Evolutionary conservation across 1,284 basidiomycete genomes (phyloP), one percentile per base, ranked within the genome.

Genomic region (Microbotryomycetes sp.): DNA sequence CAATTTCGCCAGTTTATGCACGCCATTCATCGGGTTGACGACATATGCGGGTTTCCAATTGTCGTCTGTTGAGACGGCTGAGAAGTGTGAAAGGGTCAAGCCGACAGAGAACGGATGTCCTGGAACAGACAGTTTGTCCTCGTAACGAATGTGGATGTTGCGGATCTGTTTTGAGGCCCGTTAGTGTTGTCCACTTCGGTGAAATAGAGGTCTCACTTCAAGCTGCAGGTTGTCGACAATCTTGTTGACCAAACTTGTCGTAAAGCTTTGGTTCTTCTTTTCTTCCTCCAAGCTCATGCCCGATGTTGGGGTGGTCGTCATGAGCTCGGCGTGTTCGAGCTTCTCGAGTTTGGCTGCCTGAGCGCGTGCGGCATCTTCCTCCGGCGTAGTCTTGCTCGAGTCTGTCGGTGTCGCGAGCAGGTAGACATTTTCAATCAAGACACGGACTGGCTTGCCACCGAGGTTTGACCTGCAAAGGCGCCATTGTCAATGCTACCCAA

Each of bases 161-260:
- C 88, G 89, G 52, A 69, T 52, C 67, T 68, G 54, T 26, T 3
- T 29, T 13, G 21, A 56, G n/a, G 6, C 9, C 3, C 16, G 53
- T 52, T n/a, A 60, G 61, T 31, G 3, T 5, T 0, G n/a, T n/a
- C n/a, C n/a, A n/a, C n/a, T n/a, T n/a, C n/a, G n/a, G n/a, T n/a
- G n/a, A n/a, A 18, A 23, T 4, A 4, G 4, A 13, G 9, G 4
- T 23, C 59, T 23, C 62, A 99, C 85, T 18, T 91, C 93, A 45
- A 98, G 85, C 78, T 99, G 96, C 18, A 98, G 77, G 73, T 99
- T 99, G 77, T 98, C 96, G 69, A 98, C 83, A 64, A 99, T 85
- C 75, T 96, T 94, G 52, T 88, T 84, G 54, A 88, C 85, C 62
- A 99, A 79, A 21, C 91, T 92, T 52, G 88, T 83, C 69, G 89